Base-by-base conservation (phyloP, 108 stramenopile genomes). In the Cyclotella choctawhatcheeana region DNA sequence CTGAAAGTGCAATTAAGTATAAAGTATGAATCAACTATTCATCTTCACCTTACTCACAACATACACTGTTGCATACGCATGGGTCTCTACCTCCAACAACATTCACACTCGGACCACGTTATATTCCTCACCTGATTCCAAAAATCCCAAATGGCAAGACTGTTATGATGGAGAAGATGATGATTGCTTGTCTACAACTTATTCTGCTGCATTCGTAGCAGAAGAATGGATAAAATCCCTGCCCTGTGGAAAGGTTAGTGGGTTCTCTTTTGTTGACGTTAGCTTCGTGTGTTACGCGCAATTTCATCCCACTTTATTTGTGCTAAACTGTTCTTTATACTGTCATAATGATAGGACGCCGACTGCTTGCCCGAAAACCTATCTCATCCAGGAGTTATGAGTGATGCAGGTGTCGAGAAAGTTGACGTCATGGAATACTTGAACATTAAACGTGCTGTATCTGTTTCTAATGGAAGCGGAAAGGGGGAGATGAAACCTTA, bases 121-220 rank as follows among this genome's bases (percentile, higher is more conserved):
- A 20, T 60, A 24, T 40, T 60, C 59, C 5, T 20, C 69, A 22
- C 75, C 75, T 20, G 76, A 77, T 55, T 35, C 78, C 60, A 27
- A 48, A 13, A 81, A 76, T 58, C 80, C 80, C 18, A 77, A 75
- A 62, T 81, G 80, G 80, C 80, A 81, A 71, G 80, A 81, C 37
- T 69, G 65, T 37, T 81, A 71, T 37, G 80, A 81, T 52, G 34
- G 47, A 17, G 80, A 81, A 0, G 74, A 81, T 47, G 74, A 81
- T 47, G 80, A 81, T 64, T 81, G 80, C 22, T 61, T 81, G 29
- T 67, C 65, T 48, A 81, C 80, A 25, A 54, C 35, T 14, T 81
- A 76, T 59, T 81, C 80, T 30, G 71, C 80, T 12, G 51, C 69
- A 3, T 81, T 81, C 58, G 75, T 81, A 37, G 75, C 80, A 6